Conservation (phyloP, 192 early-diverging fungal species). For the Coemansia sp. region DNA sequence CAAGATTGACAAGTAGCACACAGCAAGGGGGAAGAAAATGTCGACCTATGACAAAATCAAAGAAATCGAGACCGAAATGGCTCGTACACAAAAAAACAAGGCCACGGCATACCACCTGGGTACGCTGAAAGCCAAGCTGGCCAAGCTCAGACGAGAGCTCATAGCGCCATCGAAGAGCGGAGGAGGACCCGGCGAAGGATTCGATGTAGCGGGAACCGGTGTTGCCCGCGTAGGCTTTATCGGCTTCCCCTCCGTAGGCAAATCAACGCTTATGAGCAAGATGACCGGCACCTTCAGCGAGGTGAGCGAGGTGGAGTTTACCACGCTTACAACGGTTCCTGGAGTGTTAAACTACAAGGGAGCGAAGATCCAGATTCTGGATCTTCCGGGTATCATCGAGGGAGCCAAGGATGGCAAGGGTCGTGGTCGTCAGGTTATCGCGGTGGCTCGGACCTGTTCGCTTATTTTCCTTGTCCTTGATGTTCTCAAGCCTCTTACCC, state of each 20-base stretch:
- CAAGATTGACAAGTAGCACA: too few species aligned
- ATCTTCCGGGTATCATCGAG: constrained; percentile 97
- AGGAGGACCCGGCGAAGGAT: constrained; percentile 88
- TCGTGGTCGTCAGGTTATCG: constrained; percentile 93
- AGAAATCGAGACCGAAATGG: constrained; percentile 81
- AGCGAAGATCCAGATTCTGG: constrained; percentile 97
- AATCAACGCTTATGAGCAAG: constrained; percentile 96
- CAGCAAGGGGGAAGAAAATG: constrained; percentile 47
- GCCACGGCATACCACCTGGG: constrained; percentile 94
- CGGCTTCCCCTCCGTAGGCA: constrained; percentile 97
- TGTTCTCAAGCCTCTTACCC: constrained; percentile 92
- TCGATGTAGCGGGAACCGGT: constrained; percentile 98
- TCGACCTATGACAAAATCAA: constrained; percentile 60
- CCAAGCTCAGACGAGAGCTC: constrained; percentile 93
- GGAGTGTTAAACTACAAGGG: constrained; percentile 95
- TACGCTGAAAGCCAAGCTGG: constrained; percentile 92
- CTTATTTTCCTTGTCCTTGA: constrained; percentile 96
- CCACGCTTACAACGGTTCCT: constrained; percentile 98
- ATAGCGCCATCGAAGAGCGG: constrained; percentile 79
- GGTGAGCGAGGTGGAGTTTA: constrained; percentile 97
- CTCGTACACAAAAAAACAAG: constrained; percentile 92
- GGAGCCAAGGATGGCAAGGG: constrained; percentile 99
- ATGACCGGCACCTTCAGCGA: constrained; percentile 95
- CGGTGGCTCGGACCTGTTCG: constrained; percentile 95
- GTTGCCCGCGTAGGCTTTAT: constrained; percentile 98